Evolutionary conservation across 179 eudicot genomes (phyloP), one percentile per base, ranked within the genome.

Genomic region (Spinacia oleracea): DNA sequence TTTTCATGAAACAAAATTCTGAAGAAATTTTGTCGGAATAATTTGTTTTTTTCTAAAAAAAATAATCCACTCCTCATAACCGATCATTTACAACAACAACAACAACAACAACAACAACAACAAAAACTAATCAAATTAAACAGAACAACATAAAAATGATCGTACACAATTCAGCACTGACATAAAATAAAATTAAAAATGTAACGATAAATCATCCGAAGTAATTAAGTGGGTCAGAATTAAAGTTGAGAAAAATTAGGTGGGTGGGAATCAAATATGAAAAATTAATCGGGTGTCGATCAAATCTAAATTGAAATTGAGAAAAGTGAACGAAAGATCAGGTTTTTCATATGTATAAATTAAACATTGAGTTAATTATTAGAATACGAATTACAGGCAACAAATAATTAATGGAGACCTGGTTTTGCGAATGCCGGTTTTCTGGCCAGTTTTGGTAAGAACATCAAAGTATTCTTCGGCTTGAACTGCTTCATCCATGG

Each of bases 381-480:
- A 14, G 0, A 73, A 35, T 2, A 2, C 6, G 38, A 48, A 20
- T n/a, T 12, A 12, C 15, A 2, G 2, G 6, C 16, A 1, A 31
- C 1, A 51, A 12, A 35, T 35, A 35, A 35, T 35, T 29, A 45
- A 11, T 43, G 35, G 50, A 60, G 38, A 85, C 97, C 97, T 90
- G 81, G 88, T 89, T 77, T 93, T 93, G 53, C 89, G 66, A 76
- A 78, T 21, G 73, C 96, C 96, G 25, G 93, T 90, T 70, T 88
- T 87, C 38, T 84, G 87, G 45, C 96, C 96, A 29, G 86, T 66
- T 73, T 83, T 89, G 7, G 89, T 90, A 42, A 91, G 94, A 40
- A 93, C 91, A 66, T 93, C 97, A 50, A 93, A 75, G 74, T 81
- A 80, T 71, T 93, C 97, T 77, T 84, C 91, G 71, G 55, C 29